A percentile compares a stretch with the other conserved stretches of the same genome.
Conservation (phyloP, 208 protist genomes). For the Leishmania guyanensis region DNA sequence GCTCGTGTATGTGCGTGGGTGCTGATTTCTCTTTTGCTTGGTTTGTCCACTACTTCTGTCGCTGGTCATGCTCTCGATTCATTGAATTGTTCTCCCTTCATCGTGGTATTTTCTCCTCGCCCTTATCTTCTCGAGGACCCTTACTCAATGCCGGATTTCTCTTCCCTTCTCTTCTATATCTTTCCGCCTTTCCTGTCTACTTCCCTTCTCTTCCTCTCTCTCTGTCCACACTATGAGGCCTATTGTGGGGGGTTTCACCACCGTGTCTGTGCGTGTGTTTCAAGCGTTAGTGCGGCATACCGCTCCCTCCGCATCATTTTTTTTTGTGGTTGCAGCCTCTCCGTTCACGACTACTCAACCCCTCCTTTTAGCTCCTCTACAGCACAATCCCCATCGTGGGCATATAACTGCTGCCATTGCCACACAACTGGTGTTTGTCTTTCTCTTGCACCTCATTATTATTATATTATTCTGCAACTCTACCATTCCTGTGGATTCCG, state of each 20-base stretch:
- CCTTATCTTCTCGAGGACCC: neutral
- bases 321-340: neutral
- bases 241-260: too few species aligned
- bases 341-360: neutral
- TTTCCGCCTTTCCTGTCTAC: neutral
- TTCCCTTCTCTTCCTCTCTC: too few species aligned
- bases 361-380: neutral
- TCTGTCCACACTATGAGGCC: too few species aligned
- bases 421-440: neutral
- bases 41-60: neutral
- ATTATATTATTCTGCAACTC: neutral
- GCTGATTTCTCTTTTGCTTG: neutral
- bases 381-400: too few species aligned
- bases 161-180: neutral
- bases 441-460: neutral
- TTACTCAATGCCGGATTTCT: neutral
- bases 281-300: neutral
- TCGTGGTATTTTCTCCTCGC: neutral
- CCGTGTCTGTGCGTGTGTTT: neutral
- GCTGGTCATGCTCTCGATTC: neutral
- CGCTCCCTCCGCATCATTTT: neutral
- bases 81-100: neutral
- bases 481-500: neutral
- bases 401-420: too few species aligned
- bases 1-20: conserved; percentile 12